Evolutionary conservation across 2,329 filamentous ascomycete genomes (phyloP).

Genomic region (Alternaria sp.): DNA sequence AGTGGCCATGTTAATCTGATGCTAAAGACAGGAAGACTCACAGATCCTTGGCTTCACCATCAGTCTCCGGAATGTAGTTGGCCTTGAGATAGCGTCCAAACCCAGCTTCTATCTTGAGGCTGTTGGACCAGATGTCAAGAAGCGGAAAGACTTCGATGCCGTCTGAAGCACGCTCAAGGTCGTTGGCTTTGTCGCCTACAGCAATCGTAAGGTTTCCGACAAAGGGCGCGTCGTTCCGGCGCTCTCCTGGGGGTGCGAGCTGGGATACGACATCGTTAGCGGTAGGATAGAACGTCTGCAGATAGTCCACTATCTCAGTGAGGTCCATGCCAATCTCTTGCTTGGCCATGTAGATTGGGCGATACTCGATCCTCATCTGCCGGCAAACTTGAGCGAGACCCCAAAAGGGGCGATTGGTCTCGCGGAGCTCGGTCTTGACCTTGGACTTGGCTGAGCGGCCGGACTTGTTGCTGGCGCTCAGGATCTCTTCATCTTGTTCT

Average conservation of each 20-base stretch:
- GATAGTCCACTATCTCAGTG: slow-evolving; percentile 27
- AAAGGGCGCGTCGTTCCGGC: slow-evolving; percentile 28
- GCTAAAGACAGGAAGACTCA: slow-evolving; percentile 17
- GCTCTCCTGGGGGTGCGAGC: slow-evolving; percentile 7
- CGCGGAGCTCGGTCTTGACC: slow-evolving; percentile 14
- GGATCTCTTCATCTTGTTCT: slow-evolving; percentile 20
- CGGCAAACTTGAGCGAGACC: slow-evolving; percentile 39
- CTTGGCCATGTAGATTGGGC: slow-evolving; percentile 29
- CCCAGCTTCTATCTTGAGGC: slow-evolving; percentile 36
- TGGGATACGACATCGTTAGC: slow-evolving; percentile 6
- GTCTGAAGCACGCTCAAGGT: slow-evolving; percentile 13
- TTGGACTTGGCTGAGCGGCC: neutral
- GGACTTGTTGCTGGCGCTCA: neutral
- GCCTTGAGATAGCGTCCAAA: slow-evolving; percentile 39
- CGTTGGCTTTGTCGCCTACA: slow-evolving; percentile 23
- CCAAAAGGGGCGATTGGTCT: slow-evolving; percentile 36
- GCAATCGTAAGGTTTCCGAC: slow-evolving; percentile 42
- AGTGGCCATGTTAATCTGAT: slow-evolving; percentile 7
- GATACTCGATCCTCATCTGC: slow-evolving; percentile 38
- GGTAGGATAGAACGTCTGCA: slow-evolving; percentile 32
- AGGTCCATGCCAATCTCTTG: slow-evolving; percentile 44
- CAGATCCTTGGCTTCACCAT: slow-evolving; percentile 46
- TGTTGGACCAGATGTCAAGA: slow-evolving; percentile 43
- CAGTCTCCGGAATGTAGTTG: slow-evolving; percentile 24
- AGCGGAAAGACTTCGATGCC: slow-evolving; percentile 37